These are phyloP conservation scores for Exidia glandulosa DNA, from an alignment of 768 basidiomycete species.

Conservation along the genomic window DNA sequence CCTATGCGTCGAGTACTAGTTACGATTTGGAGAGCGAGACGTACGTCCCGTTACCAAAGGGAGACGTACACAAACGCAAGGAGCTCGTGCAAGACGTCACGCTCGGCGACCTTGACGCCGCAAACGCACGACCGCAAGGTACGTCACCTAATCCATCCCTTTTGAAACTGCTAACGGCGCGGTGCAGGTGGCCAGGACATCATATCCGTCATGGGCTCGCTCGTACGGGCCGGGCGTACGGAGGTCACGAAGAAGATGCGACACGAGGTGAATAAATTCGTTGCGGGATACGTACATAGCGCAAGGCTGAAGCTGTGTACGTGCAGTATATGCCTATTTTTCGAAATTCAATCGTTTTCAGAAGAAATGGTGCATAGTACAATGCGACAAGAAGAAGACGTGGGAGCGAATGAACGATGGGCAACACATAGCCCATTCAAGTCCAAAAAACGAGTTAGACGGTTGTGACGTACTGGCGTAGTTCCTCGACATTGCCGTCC, in stretches of 20 bases:
- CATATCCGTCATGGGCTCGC: constrained; percentile 89
- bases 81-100: constrained; percentile 94
- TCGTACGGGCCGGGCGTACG: constrained; percentile 87
- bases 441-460: no score
- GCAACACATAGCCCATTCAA: no score
- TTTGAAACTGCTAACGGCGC: background rate
- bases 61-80: constrained; percentile 91
- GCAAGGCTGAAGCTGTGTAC: no score
- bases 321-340: no score
- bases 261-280: constrained; percentile 93
- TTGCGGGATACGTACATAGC: constrained; percentile 96
- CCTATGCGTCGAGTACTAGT: constrained; percentile 89
- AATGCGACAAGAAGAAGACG: no score
- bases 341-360: no score
- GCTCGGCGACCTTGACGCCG: constrained; percentile 88
- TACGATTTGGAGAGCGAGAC: constrained; percentile 98
- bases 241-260: constrained; percentile 96
- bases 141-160: background rate
- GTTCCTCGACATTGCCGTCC: no score
- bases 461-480: no score
- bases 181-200: constrained; percentile 76
- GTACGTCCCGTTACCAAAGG: constrained; percentile 94
- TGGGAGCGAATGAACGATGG: no score
- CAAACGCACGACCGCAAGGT: constrained; percentile 85
- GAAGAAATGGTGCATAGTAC: no score